A percentile compares a stretch with the other conserved stretches of the same genome.
Conservation (phyloP, 345 rosid genomes). For the Erodium maritimum region DNA sequence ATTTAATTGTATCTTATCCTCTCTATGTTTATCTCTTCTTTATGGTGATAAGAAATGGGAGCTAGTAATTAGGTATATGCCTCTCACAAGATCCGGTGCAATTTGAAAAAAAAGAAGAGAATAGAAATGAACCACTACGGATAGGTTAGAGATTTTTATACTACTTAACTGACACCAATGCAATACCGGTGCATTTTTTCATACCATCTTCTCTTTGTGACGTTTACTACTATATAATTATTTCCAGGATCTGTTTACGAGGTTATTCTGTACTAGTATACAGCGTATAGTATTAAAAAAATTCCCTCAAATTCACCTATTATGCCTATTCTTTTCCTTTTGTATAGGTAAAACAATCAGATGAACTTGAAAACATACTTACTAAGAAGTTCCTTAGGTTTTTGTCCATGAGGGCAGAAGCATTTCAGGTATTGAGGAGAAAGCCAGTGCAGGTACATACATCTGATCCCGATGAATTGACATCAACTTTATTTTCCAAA, state of each 20-base stretch:
- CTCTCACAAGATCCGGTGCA: neutral
- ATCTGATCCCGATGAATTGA: conserved; percentile 5
- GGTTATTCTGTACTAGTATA: neutral
- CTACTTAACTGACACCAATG: neutral
- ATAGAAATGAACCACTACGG: no score
- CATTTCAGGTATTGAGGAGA: conserved; percentile 90
- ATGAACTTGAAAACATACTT: neutral
- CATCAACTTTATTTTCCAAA: neutral
- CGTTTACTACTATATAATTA: neutral
- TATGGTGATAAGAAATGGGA: no score
- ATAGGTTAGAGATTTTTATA: neutral
- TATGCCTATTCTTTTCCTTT: neutral
- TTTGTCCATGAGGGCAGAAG: conserved; percentile 99
- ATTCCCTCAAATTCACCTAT: neutral
- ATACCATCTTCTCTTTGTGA: neutral
- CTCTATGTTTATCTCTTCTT: no score
- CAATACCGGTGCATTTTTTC: neutral
- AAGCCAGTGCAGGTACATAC: conserved; percentile 76
- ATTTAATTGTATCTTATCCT: neutral
- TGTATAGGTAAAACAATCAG: neutral
- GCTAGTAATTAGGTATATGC: neutral
- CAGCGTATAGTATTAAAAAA: neutral
- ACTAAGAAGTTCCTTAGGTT: conserved; percentile 30
- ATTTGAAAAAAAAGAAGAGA: neutral
- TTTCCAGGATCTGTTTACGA: neutral